Base-by-base conservation (phyloP, 495 filamentous ascomycete species). In the Tetracladium setigerum region DNA sequence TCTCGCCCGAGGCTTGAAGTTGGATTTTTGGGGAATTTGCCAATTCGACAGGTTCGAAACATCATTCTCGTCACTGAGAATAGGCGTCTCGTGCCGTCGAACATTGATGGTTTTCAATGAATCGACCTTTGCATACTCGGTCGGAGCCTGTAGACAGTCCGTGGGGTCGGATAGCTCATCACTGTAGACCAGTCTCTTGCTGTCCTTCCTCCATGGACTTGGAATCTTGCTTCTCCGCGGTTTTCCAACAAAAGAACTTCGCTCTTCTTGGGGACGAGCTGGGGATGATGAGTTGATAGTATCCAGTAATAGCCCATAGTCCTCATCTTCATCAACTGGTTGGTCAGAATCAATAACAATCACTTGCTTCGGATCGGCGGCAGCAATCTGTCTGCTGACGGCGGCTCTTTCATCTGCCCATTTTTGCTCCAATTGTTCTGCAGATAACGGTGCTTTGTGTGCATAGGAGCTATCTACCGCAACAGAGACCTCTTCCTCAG, bases 1-100 rank as follows among this genome's bases (percentile, higher is more conserved):
- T 10, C 71, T 60, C 8, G 52, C 63, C 11, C 63, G 63, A 15
- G 74, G 73, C 0, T 69, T 71, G 47, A 77, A 77, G 45, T 77
- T 72, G 44, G 54, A 55, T 56, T 75, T 74, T 41, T 76, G 71
- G 22, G 66, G 64, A 35, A 72, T 64, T 9, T 62, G 55, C 18
- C 44, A 54, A 30, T 46, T 46, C 15, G 56, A 53, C 13, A 53
- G 38, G 33, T 56, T 52, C 7, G 46, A 24, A 36, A 15, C 18
- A 37, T 50, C 37, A 9, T 41, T 16, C 30, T 22, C 9, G 17
- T 24, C 7, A 16, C 18, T 24, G 1, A 11, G 17, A 3, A 36
- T 10, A 7, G n/a, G 13, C n/a, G 34, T 17, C 4, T 13, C 18
- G 13, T 46, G 38, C 10, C 41, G 49, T 36, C 56, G 38, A 12